These are phyloP conservation scores for Fomitopsis palustris DNA, from an alignment of 1,284 basidiomycete species.

Conservation along the genomic window DNA sequence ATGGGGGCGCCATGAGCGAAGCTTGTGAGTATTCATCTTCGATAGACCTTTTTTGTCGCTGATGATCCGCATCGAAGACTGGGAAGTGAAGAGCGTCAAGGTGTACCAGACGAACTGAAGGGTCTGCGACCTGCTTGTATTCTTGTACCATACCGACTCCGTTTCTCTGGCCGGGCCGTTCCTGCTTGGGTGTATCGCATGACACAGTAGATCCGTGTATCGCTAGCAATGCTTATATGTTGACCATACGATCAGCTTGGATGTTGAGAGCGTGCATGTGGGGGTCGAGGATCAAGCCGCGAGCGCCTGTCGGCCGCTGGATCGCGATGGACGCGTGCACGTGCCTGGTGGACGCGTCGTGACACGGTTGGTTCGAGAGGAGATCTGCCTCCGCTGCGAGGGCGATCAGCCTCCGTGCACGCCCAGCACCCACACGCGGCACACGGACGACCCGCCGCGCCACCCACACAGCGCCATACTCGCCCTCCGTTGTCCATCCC, in stretches of 20 bases:
- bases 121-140: neutral
- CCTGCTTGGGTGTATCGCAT: neutral
- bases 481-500: neutral
- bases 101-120: conserved; percentile 48
- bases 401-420: neutral
- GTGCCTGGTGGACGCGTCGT: neutral
- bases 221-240: neutral
- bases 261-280: neutral
- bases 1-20: conserved; percentile 67
- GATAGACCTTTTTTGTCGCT: neutral
- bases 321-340: conserved; percentile 1
- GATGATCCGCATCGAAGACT: conserved; percentile 43
- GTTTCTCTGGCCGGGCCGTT: neutral
- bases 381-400: neutral
- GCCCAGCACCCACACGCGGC: neutral
- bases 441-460: neutral
- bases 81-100: conserved; percentile 72
- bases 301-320: neutral
- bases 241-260: neutral
- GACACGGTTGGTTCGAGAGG: neutral
- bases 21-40: conserved; percentile 60
- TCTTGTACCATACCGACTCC: neutral
- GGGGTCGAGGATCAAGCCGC: neutral
- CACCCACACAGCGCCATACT: neutral
- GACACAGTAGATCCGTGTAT: neutral